These are phyloP conservation scores for Stagonosporopsis vannaccii DNA, from an alignment of 2,329 filamentous ascomycete species.

Conservation along the genomic window DNA sequence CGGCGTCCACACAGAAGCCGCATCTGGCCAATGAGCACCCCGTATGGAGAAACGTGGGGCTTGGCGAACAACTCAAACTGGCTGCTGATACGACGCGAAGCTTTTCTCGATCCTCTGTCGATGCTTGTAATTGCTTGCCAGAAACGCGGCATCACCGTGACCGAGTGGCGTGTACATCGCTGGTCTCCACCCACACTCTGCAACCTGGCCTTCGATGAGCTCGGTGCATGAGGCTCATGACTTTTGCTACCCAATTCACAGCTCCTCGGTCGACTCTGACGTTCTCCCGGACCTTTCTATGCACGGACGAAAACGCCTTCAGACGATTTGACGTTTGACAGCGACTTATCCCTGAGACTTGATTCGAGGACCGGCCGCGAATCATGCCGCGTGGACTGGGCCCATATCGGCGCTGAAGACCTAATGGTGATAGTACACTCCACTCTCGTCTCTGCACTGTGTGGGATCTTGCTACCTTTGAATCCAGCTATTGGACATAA, in stretches of 20 bases:
- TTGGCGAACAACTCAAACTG: constrained; percentile 2
- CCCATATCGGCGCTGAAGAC: constrained; percentile 5
- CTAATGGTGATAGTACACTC: constrained; percentile 9
- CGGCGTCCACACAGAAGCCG: neutral
- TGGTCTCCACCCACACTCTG: neutral
- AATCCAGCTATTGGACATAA: neutral
- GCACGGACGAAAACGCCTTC: neutral
- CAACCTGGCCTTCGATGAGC: neutral
- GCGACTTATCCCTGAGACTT: neutral
- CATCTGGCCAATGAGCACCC: constrained; percentile 6
- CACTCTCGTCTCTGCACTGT: constrained; percentile 1
- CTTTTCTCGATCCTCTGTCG: constrained; percentile 8
- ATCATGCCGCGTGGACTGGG: constrained; percentile 1
- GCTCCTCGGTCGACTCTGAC: neutral
- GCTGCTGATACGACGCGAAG: constrained; percentile 9
- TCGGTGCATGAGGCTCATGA: neutral
- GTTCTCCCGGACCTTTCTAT: neutral
- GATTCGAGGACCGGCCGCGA: neutral
- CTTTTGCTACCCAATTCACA: neutral
- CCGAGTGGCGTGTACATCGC: constrained; percentile 6
- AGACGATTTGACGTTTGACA: neutral
- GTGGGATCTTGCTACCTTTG: too few relatives aligned
- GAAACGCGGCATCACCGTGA: constrained; percentile 7
- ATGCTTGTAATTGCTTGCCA: constrained; percentile 15
- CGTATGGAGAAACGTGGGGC: constrained; percentile 13